Percentiles rank a stretch among this genome's conserved stretches.
These are phyloP conservation scores for Coniochaeta sp. DNA, from an alignment of 2,329 filamentous ascomycete species.

Conservation along the genomic window DNA sequence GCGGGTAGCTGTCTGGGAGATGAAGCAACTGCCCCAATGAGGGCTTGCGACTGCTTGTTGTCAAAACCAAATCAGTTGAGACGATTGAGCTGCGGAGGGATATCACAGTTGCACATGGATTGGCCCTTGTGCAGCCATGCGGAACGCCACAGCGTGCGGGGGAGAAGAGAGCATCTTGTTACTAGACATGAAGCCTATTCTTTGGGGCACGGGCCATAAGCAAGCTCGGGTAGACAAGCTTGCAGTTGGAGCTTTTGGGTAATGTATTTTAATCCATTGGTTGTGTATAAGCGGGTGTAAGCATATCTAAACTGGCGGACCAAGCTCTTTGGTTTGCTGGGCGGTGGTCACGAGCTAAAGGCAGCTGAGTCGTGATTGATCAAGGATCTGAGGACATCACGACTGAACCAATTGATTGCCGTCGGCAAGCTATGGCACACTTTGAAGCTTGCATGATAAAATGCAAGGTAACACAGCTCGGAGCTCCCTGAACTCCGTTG, in stretches of 20 bases:
- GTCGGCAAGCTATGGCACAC: background rate
- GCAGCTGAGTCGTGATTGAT: background rate
- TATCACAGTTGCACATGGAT: background rate
- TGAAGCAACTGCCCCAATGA: slow-evolving; percentile 34
- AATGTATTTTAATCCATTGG: too few relatives aligned
- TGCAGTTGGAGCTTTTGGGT: background rate
- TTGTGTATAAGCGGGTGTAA: background rate
- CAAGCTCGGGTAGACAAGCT: background rate
- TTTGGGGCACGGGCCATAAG: background rate
- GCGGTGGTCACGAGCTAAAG: background rate
- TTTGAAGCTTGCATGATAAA: background rate
- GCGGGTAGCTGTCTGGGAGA: slow-evolving; percentile 69
- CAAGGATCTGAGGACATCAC: background rate
- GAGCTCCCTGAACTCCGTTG: background rate
- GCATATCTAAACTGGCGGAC: background rate
- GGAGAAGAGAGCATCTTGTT: background rate
- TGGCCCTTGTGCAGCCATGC: background rate
- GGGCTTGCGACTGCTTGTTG: too few relatives aligned
- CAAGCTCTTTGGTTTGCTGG: background rate
- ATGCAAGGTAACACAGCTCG: background rate
- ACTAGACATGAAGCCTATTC: background rate
- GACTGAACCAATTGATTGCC: background rate
- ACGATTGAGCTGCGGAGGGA: background rate
- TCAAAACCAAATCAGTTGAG: background rate
- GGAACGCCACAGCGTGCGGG: too few relatives aligned